Evolutionary conservation across 495 filamentous ascomycete species (phyloP).

Genomic region (Tuber aestivum): DNA sequence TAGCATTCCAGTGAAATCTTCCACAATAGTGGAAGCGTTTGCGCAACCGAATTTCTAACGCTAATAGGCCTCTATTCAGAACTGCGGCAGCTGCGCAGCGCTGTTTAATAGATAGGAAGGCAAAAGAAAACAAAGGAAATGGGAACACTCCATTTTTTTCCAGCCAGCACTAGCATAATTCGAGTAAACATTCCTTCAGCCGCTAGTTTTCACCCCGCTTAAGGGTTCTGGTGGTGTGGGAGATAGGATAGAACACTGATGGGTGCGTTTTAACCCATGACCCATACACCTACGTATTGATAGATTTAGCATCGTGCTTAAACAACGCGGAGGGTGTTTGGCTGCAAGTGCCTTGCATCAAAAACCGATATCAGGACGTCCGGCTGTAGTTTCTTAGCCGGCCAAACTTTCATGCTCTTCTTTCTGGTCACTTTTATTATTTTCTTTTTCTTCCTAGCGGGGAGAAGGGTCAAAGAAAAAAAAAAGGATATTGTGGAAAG

Average conservation of each 20-base stretch:
- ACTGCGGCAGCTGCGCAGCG: neutral
- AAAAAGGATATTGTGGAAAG: neutral
- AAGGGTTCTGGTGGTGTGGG: neutral
- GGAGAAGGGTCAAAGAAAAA: neutral
- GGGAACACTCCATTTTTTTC: neutral
- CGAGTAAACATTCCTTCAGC: neutral
- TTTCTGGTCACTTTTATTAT: neutral
- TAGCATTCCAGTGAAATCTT: neutral
- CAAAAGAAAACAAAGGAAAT: neutral
- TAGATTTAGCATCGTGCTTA: neutral
- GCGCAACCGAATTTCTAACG: neutral
- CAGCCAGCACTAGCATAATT: neutral
- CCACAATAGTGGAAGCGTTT: neutral
- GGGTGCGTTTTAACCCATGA: neutral
- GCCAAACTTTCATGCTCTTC: neutral
- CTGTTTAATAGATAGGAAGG: neutral
- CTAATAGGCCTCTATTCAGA: neutral
- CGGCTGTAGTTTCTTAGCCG: neutral
- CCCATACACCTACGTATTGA: neutral
- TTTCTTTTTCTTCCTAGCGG: neutral
- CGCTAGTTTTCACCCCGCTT: neutral
- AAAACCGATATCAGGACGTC: neutral
- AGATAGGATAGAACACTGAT: neutral
- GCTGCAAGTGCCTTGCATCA: neutral
- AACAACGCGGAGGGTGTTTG: neutral